Conservation (phyloP, 306 rosid species). For the Citrullus colocynthis region DNA sequence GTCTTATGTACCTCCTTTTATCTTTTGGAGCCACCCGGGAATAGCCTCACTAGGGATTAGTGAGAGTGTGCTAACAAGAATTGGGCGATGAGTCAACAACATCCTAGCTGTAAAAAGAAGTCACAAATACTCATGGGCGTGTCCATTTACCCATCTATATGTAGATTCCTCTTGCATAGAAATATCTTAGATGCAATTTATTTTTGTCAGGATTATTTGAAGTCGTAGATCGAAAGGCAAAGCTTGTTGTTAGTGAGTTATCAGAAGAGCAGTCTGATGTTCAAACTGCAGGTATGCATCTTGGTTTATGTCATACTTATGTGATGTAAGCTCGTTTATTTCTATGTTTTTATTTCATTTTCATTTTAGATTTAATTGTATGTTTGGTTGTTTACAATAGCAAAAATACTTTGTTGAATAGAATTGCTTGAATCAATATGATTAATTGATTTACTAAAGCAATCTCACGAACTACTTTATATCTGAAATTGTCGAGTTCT, state of each 20-base stretch:
- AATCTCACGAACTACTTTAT: no score
- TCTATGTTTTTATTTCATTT: background rate
- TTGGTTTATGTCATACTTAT: background rate
- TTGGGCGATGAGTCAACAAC: background rate
- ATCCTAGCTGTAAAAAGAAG: background rate
- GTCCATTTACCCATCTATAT: background rate
- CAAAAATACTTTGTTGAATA: background rate
- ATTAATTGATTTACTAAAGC: background rate
- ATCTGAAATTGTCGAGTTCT: background rate
- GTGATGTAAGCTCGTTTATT: background rate
- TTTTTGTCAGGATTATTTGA: conserved; percentile 56
- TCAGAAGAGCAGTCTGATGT: conserved; percentile 59
- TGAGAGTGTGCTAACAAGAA: background rate
- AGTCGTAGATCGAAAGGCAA: conserved; percentile 92
- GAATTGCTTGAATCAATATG: background rate
- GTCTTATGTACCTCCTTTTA: background rate
- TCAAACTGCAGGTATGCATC: conserved; percentile 55
- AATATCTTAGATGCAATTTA: background rate
- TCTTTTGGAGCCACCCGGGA: background rate
- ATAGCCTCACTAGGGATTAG: background rate
- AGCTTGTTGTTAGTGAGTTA: conserved; percentile 63
- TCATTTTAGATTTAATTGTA: background rate
- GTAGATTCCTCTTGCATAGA: background rate
- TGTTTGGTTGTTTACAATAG: background rate
- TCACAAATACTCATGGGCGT: background rate